Conservation (phyloP, 805 yeast genomes). For the Ogataea trehaloabstinens region DNA sequence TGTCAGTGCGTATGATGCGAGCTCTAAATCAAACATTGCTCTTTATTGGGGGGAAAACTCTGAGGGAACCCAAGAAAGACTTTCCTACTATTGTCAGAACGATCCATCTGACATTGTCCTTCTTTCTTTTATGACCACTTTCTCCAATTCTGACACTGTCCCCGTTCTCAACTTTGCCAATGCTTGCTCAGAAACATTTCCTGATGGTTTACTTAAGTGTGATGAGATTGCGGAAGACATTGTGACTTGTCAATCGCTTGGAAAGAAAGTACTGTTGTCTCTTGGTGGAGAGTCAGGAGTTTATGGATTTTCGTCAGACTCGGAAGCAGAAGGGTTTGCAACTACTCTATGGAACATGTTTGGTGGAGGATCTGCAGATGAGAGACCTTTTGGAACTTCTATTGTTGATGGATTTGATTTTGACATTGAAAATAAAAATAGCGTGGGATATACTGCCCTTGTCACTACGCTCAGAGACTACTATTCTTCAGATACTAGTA, state of each 20-base stretch:
- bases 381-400: constrained; percentile 65
- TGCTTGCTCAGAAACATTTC: constrained; percentile 38
- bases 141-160: constrained; percentile 42
- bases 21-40: constrained; percentile 58
- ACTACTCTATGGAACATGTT: constrained; percentile 60
- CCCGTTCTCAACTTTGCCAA: constrained; percentile 58
- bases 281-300: constrained; percentile 75
- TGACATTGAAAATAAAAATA: constrained; percentile 62
- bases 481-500: constrained; percentile 41
- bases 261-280: constrained; percentile 74
- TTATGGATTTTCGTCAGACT: constrained; percentile 51
- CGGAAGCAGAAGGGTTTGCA: constrained; percentile 60
- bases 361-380: constrained; percentile 50
- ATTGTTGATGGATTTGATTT: constrained; percentile 82
- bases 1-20: constrained; percentile 29
- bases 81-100: constrained; percentile 61
- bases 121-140: constrained; percentile 65
- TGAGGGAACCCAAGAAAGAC: constrained; percentile 51
- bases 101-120: constrained; percentile 69
- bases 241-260: constrained; percentile 66
- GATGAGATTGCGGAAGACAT: constrained; percentile 58
- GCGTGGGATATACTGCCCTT: constrained; percentile 65
- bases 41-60: constrained; percentile 90
- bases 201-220: constrained; percentile 44
- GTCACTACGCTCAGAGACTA: constrained; percentile 46